Conservation (phyloP, 352 stramenopile genomes). For the Pythium guiyangense region DNA sequence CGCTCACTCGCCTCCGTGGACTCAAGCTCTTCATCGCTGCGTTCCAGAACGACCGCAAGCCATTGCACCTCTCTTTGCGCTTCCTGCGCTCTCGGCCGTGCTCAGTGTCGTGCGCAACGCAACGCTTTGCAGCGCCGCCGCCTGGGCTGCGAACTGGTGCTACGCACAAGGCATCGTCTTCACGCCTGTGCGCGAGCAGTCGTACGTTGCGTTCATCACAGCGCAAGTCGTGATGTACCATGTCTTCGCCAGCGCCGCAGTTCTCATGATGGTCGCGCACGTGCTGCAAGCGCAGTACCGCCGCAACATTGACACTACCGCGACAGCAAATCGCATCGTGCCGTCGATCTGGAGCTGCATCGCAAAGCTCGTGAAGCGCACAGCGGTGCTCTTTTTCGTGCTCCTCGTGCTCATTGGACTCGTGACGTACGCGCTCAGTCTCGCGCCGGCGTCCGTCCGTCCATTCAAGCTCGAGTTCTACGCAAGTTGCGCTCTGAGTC, state of each 20-base stretch:
- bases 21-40: no score
- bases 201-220: conserved; percentile 18
- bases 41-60: no score
- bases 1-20: no score
- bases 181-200: conserved; percentile 19
- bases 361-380: no score
- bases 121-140: conserved; percentile 12
- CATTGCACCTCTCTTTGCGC: no score
- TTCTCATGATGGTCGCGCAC: conserved; percentile 1
- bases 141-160: conserved; percentile 15
- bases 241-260: neutral
- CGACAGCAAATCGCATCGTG: no score
- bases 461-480: conserved; percentile 8
- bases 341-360: no score
- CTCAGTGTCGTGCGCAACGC: conserved; percentile 13
- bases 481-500: neutral
- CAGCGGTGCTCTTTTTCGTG: no score
- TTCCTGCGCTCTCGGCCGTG: neutral
- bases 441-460: neutral
- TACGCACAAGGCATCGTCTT: conserved; percentile 24
- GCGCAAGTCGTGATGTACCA: conserved; percentile 19
- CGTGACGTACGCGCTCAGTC: neutral
- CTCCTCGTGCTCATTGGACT: no score
- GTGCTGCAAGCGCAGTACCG: conserved; percentile 6
- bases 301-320: neutral